Evolutionary conservation across 2,329 filamentous ascomycete genomes (phyloP).

Genomic region (Penicillium sp.): DNA sequence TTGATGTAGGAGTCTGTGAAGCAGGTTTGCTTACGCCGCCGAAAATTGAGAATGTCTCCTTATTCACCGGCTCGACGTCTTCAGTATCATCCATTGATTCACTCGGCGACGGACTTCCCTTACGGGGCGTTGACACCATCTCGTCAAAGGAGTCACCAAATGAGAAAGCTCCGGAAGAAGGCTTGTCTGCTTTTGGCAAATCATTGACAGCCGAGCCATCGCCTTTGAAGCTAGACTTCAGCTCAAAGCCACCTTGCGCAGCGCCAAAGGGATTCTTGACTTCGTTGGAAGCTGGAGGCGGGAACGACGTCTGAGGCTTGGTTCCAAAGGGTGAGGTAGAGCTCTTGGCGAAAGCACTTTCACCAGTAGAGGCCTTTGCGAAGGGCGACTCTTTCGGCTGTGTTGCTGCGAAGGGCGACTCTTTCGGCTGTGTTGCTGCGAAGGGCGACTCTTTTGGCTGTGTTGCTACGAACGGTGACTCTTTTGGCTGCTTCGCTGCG

Average conservation of each 20-base stretch:
- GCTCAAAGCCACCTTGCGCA: slow-evolving; percentile 35
- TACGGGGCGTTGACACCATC: slow-evolving; percentile 36
- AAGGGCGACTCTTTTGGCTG: slow-evolving; percentile 14
- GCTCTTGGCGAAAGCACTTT: slow-evolving; percentile 10
- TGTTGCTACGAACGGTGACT: background rate
- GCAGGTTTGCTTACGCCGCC: slow-evolving; percentile 23
- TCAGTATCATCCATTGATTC: slow-evolving; percentile 41
- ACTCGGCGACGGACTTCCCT: slow-evolving; percentile 28
- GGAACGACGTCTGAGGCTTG: slow-evolving; percentile 27
- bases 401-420: background rate
- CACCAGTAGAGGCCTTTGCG: slow-evolving; percentile 4
- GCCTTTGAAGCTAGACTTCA: slow-evolving; percentile 46
- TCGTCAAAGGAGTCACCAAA: slow-evolving; percentile 41
- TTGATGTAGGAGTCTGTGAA: slow-evolving; percentile 13
- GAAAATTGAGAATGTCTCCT: slow-evolving; percentile 28
- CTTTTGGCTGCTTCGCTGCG: background rate
- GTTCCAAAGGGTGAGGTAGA: slow-evolving; percentile 32
- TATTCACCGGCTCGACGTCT: slow-evolving; percentile 26
- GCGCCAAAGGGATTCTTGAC: slow-evolving; percentile 32
- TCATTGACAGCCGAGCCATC: slow-evolving; percentile 43
- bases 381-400: background rate
- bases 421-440: background rate
- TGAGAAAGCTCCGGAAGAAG: slow-evolving; percentile 35
- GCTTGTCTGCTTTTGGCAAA: slow-evolving; percentile 37
- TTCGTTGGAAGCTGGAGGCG: slow-evolving; percentile 25